Evolutionary conservation across 148 eudicot genomes (phyloP).

Genomic region (Vaccinium macrocarpon): DNA sequence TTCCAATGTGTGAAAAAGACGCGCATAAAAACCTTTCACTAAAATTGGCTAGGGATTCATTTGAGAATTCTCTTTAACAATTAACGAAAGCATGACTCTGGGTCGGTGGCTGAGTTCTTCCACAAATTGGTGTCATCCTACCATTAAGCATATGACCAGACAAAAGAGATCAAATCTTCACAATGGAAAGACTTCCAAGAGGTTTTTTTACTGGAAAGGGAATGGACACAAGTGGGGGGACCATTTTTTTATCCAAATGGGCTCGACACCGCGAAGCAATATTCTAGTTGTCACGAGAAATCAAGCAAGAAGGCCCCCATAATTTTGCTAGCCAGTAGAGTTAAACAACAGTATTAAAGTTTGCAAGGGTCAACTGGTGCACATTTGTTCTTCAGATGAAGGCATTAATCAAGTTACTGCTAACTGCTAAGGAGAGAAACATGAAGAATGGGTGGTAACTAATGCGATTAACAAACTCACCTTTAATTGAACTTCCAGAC

Average conservation of each 20-base stretch:
- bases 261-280: not conserved
- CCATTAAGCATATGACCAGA: not conserved
- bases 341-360: not conserved
- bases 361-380: not conserved
- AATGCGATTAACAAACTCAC: constrained; percentile 28
- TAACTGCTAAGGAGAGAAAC: not conserved
- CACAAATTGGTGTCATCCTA: not conserved
- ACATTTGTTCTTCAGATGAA: not conserved
- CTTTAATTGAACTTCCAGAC: constrained; percentile 83
- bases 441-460: not conserved
- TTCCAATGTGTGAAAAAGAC: too few species aligned
- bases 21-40: too few species aligned
- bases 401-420: not conserved
- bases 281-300: not conserved
- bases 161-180: not conserved
- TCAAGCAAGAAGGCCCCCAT: not conserved
- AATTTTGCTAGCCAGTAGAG: not conserved
- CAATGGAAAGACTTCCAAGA: not conserved
- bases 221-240: not conserved
- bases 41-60: too few species aligned
- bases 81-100: too few species aligned
- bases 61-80: too few species aligned
- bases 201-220: not conserved
- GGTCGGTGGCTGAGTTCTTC: too few species aligned
- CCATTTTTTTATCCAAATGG: not conserved